A percentile compares a stretch with the other conserved stretches of the same genome.
phyloP scores from a whole-genome alignment of 148 eudicot species.

The Vaccinium darrowii region DNA sequence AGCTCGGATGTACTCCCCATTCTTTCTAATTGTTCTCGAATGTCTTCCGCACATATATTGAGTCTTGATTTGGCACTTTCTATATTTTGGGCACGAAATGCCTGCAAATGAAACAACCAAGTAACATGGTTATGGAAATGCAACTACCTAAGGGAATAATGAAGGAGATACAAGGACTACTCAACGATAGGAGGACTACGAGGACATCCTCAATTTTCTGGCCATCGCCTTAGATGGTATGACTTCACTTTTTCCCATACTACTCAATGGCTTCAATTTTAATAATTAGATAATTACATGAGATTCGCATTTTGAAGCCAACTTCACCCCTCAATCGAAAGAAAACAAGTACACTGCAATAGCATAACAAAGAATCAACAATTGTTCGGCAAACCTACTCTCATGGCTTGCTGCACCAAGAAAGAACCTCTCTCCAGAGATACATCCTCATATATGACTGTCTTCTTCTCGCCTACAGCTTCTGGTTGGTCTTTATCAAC shows the following conservation, averaged over 20 bases:
- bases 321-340: background rate
- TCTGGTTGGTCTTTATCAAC: slow-evolving; percentile 46
- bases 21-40: slow-evolving; percentile 72
- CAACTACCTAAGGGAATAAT: background rate
- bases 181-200: background rate
- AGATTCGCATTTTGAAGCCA: background rate
- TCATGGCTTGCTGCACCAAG: slow-evolving; percentile 96
- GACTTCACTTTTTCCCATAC: no score
- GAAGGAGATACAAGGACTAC: background rate
- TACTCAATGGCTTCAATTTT: no score
- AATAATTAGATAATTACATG: background rate
- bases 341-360: background rate
- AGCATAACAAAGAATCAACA: background rate
- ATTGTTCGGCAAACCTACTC: slow-evolving; percentile 49
- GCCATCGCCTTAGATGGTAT: background rate
- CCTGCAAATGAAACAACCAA: slow-evolving; percentile 42
- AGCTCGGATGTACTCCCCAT: slow-evolving; percentile 68
- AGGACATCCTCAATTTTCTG: background rate
- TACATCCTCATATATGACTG: slow-evolving; percentile 92
- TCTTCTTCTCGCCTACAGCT: slow-evolving; percentile 56
- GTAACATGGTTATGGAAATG: background rate
- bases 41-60: slow-evolving; percentile 72
- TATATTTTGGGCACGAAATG: slow-evolving; percentile 85
- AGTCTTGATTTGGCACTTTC: slow-evolving; percentile 98
- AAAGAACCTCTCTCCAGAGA: slow-evolving; percentile 93